These are phyloP conservation scores for Bothia castanella DNA, from an alignment of 1,284 basidiomycete genomes.

Conservation along the genomic window DNA sequence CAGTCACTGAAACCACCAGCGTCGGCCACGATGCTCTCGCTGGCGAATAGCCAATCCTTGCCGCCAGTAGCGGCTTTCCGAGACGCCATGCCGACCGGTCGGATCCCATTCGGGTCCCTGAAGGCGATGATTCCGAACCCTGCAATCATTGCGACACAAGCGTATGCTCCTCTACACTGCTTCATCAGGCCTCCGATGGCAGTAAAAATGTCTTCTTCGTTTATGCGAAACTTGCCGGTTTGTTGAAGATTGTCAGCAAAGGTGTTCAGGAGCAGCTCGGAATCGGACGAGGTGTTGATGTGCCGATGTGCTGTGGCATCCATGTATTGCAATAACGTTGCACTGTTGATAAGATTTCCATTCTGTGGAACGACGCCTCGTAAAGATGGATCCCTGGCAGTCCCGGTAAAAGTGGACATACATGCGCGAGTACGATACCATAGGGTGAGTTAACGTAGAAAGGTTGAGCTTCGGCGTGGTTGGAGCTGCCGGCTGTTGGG, in stretches of 20 bases:
- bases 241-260: slow-evolving; percentile 97
- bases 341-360: slow-evolving; percentile 97
- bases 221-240: slow-evolving; percentile 99
- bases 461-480: slow-evolving; percentile 97
- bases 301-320: slow-evolving; percentile 97
- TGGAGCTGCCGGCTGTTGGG: slow-evolving; percentile 96
- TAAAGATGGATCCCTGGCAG: not conserved
- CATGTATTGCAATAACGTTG: slow-evolving; percentile 83
- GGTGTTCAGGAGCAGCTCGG: slow-evolving; percentile 95
- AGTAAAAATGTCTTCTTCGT: slow-evolving; percentile 98
- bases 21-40: slow-evolving; percentile 95
- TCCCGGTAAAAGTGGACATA: slow-evolving; percentile 37
- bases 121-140: slow-evolving; percentile 99
- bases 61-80: slow-evolving; percentile 55
- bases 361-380: slow-evolving; percentile 57
- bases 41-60: slow-evolving; percentile 87
- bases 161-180: slow-evolving; percentile 90
- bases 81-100: slow-evolving; percentile 83
- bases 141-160: slow-evolving; percentile 96
- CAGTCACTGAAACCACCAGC: slow-evolving; percentile 88
- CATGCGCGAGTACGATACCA: slow-evolving; percentile 97
- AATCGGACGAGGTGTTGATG: slow-evolving; percentile 99
- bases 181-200: slow-evolving; percentile 89
- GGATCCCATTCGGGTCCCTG: slow-evolving; percentile 98
- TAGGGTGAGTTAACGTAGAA: slow-evolving; percentile 99